A percentile compares a stretch with the other conserved stretches of the same genome.
phyloP scores from a whole-genome alignment of 352 stramenopile genomes.

The Phytophthora brassicae region DNA sequence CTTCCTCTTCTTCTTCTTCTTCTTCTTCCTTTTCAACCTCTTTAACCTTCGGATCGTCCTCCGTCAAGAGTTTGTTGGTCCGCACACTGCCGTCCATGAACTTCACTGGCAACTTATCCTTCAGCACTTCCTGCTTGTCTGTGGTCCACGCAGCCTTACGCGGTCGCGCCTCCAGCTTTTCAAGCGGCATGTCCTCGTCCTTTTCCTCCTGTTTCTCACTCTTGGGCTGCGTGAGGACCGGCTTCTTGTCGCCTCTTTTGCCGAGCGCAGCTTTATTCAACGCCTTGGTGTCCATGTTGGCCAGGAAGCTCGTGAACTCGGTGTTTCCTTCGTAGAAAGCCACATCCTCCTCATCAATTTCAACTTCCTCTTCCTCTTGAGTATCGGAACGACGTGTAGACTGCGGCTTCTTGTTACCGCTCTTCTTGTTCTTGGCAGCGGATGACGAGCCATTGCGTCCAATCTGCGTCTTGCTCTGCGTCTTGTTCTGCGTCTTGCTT shows the following conservation, averaged over 20 bases:
- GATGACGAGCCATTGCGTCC: slow-evolving; percentile 4
- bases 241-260: slow-evolving; percentile 50
- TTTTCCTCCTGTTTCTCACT: slow-evolving; percentile 26
- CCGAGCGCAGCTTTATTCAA: slow-evolving; percentile 46
- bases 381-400: slow-evolving; percentile 5
- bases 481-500: slow-evolving; percentile 33
- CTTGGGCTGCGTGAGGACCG: slow-evolving; percentile 30
- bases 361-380: slow-evolving; percentile 53
- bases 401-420: slow-evolving; percentile 34
- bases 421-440: slow-evolving; percentile 33
- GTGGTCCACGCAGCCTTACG: slow-evolving; percentile 65
- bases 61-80: slow-evolving; percentile 66
- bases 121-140: slow-evolving; percentile 57
- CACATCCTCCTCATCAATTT: slow-evolving; percentile 78
- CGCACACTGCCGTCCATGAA: slow-evolving; percentile 86
- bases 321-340: slow-evolving; percentile 77
- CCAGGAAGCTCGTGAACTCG: slow-evolving; percentile 72
- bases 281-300: slow-evolving; percentile 76
- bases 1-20: slow-evolving; percentile 42
- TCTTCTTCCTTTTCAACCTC: slow-evolving; percentile 27
- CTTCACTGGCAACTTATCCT: slow-evolving; percentile 82
- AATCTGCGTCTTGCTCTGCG: slow-evolving; percentile 41
- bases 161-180: slow-evolving; percentile 76
- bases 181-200: slow-evolving; percentile 58
- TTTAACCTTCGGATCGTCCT: slow-evolving; percentile 36